Conservation (phyloP, 1,139 yeast species). For the Yamadazyma spencermartinsiae region DNA sequence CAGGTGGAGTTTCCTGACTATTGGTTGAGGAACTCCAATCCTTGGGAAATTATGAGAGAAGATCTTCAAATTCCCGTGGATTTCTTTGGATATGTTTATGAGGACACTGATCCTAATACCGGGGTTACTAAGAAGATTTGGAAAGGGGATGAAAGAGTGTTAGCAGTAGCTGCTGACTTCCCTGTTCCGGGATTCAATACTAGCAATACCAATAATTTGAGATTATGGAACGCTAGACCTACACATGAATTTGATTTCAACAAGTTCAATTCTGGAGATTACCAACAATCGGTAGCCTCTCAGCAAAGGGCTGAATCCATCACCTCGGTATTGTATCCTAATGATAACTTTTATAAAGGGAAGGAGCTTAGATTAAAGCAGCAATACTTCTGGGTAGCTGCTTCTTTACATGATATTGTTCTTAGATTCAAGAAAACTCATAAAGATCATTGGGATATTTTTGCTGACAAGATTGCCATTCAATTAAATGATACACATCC, state of each 20-base stretch:
- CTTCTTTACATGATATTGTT: slow-evolving; percentile 86
- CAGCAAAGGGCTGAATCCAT: slow-evolving; percentile 91
- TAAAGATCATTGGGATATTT: slow-evolving; percentile 71
- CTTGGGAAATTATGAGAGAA: slow-evolving; percentile 88
- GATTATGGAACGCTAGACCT: slow-evolving; percentile 90
- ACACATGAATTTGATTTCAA: slow-evolving; percentile 89
- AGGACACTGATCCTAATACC: slow-evolving; percentile 52
- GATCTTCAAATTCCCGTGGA: slow-evolving; percentile 93
- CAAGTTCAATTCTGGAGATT: slow-evolving; percentile 91
- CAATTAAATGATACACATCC: slow-evolving; percentile 97
- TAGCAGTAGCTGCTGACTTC: slow-evolving; percentile 91
- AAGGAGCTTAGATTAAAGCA: slow-evolving; percentile 91
- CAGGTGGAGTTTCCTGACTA: slow-evolving; percentile 95
- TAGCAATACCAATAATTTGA: slow-evolving; percentile 79
- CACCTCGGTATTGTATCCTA: slow-evolving; percentile 89
- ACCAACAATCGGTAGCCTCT: slow-evolving; percentile 76
- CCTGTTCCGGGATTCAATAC: slow-evolving; percentile 93
- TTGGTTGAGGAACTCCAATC: slow-evolving; percentile 85
- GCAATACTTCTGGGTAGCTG: slow-evolving; percentile 97
- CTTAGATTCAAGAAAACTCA: slow-evolving; percentile 84
- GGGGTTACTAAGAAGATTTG: slow-evolving; percentile 60
- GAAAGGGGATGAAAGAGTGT: slow-evolving; percentile 86
- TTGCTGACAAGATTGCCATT: slow-evolving; percentile 85
- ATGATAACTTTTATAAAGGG: slow-evolving; percentile 88
- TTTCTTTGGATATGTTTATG: slow-evolving; percentile 82